Conservation (phyloP, 768 basidiomycete genomes). For the Tricholoma matsutake region DNA sequence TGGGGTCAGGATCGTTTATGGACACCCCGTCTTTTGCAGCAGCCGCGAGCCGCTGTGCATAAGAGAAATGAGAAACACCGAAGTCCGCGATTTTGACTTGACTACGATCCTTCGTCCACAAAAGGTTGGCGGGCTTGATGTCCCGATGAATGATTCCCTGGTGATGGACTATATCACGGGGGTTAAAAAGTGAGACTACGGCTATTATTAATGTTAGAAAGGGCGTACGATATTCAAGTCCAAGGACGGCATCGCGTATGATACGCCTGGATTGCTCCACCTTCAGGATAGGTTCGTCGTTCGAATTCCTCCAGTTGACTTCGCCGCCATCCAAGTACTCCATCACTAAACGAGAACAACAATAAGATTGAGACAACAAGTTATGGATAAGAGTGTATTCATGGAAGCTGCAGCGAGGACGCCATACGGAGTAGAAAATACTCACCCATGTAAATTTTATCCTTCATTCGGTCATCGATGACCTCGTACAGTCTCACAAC, state of each 20-base stretch:
- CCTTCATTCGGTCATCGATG: conserved; percentile 86
- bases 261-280: conserved; percentile 84
- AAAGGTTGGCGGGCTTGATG: conserved; percentile 97
- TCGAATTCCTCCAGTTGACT: conserved; percentile 77
- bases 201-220: conserved; percentile 11
- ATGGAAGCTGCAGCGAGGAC: not conserved
- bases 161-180: conserved; percentile 72
- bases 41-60: conserved; percentile 75
- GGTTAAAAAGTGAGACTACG: conserved; percentile 9
- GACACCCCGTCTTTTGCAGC: conserved; percentile 43
- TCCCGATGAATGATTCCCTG: conserved; percentile 99
- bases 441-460: conserved; percentile 93
- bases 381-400: too few relatives aligned
- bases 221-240: conserved; percentile 88
- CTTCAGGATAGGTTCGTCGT: conserved; percentile 70
- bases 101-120: conserved; percentile 83
- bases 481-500: conserved; percentile 90
- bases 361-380: not conserved
- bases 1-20: conserved; percentile 48
- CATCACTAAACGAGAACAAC: conserved; percentile 59
- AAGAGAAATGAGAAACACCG: conserved; percentile 95
- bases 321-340: conserved; percentile 96
- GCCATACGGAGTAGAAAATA: conserved; percentile 13
- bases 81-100: conserved; percentile 98
- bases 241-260: conserved; percentile 89